Evolutionary conservation across 305 asterid genomes (phyloP), one percentile per base, ranked within the genome.

Genomic region (Fraxinus paxiana): DNA sequence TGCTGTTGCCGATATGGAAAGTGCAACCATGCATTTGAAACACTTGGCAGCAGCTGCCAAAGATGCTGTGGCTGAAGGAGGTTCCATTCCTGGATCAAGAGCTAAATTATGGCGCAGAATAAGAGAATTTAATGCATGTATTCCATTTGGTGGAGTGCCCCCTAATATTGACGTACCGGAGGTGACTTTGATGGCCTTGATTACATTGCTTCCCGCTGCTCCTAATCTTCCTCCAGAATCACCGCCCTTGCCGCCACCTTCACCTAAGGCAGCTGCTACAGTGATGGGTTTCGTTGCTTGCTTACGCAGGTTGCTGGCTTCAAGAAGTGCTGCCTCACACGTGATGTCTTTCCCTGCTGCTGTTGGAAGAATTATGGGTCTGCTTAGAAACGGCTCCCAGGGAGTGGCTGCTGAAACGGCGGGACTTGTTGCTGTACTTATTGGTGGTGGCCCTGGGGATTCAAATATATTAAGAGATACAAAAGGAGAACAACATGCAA

Each of bases 301-400:
- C 93, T 90, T 96, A 81, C 96, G 92, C 84, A 90, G 99, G 85
- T 83, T 96, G 93, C 89, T 96, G 83, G 83, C 97, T 80, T 96
- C 99, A 80, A 92, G 92, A 88, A 92, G 88, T 90, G 99, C 99
- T 81, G 97, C 98, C 63, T 94, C 98, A 13, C 98, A 94, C 48
- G 97, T 96, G 89, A 91, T 96, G 98, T 90, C 99, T 70, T 96
- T 96, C 88, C 99, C 99, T 77, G 99, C 99, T 67, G 99, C 99
- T 63, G 97, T 96, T 82, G 99, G 94, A 65, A 89, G 99, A 84
- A 90, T 96, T 71, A 92, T 96, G 98, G 99, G 99, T 81, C 92
- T 96, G 69, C 97, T 96, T 65, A 91, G 96, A 89, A 96, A 93
- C 85, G 99, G 99, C 80, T 96, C 99, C 12, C 97, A 94, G 88